These are phyloP conservation scores for Taiozyma sp. DNA, from an alignment of 1,139 yeast species.

Conservation along the genomic window DNA sequence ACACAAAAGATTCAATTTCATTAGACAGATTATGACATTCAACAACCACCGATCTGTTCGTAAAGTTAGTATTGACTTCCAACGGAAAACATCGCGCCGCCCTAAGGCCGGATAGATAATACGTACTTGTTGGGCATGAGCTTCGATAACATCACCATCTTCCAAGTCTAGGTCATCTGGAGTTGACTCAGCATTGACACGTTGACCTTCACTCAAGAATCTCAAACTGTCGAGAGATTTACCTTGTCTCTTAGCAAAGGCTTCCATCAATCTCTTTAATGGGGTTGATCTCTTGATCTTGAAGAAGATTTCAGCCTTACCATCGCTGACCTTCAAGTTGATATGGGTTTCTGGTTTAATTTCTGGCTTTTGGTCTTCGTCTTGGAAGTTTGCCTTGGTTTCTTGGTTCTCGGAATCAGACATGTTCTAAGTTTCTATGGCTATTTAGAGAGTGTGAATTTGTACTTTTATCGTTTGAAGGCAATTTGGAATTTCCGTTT, in stretches of 20 bases:
- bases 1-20: background rate
- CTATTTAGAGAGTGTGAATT: background rate
- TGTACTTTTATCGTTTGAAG: background rate
- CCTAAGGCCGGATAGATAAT: slow-evolving; percentile 17
- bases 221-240: slow-evolving; percentile 78
- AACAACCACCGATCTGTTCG: slow-evolving; percentile 23
- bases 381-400: slow-evolving; percentile 27
- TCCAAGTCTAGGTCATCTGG: slow-evolving; percentile 91
- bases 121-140: slow-evolving; percentile 94
- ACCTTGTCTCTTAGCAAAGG: slow-evolving; percentile 97
- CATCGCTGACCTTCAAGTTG: slow-evolving; percentile 91
- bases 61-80: background rate
- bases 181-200: slow-evolving; percentile 83
- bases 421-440: slow-evolving; percentile 14
- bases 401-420: slow-evolving; percentile 28
- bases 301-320: slow-evolving; percentile 90
- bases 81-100: background rate
- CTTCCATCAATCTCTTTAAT: slow-evolving; percentile 92
- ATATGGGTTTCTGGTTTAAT: slow-evolving; percentile 71
- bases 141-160: slow-evolving; percentile 95
- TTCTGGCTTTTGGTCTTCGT: slow-evolving; percentile 47
- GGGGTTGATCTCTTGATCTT: slow-evolving; percentile 93
- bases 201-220: slow-evolving; percentile 89
- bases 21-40: background rate
- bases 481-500: background rate